These are phyloP conservation scores for Tylopilus vinaceipallidus DNA, from an alignment of 768 basidiomycete genomes.

Conservation along the genomic window DNA sequence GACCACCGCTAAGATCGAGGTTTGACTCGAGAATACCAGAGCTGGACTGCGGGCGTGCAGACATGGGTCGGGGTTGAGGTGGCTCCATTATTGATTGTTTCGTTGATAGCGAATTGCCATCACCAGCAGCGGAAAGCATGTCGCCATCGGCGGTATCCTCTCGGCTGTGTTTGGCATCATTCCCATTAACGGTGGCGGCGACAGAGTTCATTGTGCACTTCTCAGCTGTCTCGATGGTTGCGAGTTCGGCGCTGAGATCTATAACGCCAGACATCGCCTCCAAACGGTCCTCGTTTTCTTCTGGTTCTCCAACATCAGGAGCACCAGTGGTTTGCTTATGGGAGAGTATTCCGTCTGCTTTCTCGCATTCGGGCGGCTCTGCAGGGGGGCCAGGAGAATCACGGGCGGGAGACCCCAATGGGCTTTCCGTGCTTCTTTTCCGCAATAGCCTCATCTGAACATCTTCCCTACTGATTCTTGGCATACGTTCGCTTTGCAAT, in stretches of 20 bases:
- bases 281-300: conserved; percentile 35
- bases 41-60: conserved; percentile 9
- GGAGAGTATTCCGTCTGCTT: not conserved
- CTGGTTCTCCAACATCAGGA: conserved; percentile 4
- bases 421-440: conserved; percentile 45
- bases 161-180: not conserved
- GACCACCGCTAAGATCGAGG: conserved; percentile 23
- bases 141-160: not conserved
- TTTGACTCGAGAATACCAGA: conserved; percentile 23
- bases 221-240: conserved; percentile 48
- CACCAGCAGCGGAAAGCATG: not conserved
- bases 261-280: conserved; percentile 37
- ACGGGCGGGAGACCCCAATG: conserved; percentile 25
- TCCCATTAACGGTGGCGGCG: not conserved
- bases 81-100: conserved; percentile 1
- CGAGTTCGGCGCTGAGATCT: conserved; percentile 47
- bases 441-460: conserved; percentile 48
- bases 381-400: conserved; percentile 8
- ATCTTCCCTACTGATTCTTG: conserved; percentile 52
- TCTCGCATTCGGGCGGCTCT: not conserved
- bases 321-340: not conserved
- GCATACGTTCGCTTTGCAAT: conserved; percentile 17
- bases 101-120: not conserved
- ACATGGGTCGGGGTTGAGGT: conserved; percentile 8
- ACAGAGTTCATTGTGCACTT: conserved; percentile 33